A percentile compares a stretch with the other conserved stretches of the same genome.
phyloP scores from a whole-genome alignment of 495 filamentous ascomycete species.

The Lepidopterella palustris region DNA sequence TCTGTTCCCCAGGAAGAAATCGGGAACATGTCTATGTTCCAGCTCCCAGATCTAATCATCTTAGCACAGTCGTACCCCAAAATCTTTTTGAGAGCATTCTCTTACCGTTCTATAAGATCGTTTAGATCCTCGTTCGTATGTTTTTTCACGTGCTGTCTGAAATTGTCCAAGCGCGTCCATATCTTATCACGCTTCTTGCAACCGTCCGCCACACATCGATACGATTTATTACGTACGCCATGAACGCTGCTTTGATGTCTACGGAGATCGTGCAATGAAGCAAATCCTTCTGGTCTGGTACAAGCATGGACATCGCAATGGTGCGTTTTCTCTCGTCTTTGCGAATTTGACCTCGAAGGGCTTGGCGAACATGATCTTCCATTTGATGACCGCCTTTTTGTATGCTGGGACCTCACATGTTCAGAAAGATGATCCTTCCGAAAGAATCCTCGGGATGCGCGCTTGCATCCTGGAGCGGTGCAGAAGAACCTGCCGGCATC shows the following conservation, averaged over 20 bases:
- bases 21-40: background rate
- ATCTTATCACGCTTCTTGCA: background rate
- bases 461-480: background rate
- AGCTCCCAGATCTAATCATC: background rate
- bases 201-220: background rate
- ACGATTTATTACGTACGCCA: background rate
- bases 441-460: background rate
- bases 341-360: background rate
- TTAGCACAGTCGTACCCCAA: background rate
- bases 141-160: background rate
- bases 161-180: background rate
- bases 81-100: background rate
- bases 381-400: background rate
- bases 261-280: background rate
- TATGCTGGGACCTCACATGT: background rate
- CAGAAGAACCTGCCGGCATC: background rate
- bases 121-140: background rate
- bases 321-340: background rate
- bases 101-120: background rate
- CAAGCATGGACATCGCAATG: background rate
- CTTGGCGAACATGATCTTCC: background rate
- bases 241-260: background rate
- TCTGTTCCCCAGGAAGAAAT: background rate
- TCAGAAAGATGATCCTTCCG: background rate
- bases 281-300: background rate